These are phyloP conservation scores for Fraxinus baroniana DNA, from an alignment of 305 asterid species.

Conservation along the genomic window DNA sequence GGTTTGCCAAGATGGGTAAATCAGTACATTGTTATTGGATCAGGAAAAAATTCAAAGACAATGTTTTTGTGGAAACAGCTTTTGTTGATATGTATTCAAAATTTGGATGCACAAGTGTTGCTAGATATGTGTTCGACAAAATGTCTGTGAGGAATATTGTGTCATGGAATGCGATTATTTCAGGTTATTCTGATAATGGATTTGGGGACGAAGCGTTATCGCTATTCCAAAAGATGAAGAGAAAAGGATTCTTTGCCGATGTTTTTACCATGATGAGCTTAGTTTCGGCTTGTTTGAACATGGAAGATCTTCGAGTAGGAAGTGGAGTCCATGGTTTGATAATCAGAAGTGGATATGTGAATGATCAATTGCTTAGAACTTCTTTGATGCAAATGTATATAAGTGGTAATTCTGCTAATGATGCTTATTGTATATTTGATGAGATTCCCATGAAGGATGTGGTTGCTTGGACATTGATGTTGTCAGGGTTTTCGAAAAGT, in stretches of 20 bases:
- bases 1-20: conserved; percentile 38
- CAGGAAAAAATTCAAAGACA: conserved; percentile 24
- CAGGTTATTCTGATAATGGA: conserved; percentile 45
- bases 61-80: conserved; percentile 52
- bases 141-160: conserved; percentile 51
- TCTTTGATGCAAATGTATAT: conserved; percentile 47
- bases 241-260: conserved; percentile 34
- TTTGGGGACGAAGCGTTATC: conserved; percentile 42
- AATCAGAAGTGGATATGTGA: conserved; percentile 35
- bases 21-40: conserved; percentile 58
- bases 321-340: conserved; percentile 39
- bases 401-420: conserved; percentile 22
- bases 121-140: conserved; percentile 40
- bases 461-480: conserved; percentile 60
- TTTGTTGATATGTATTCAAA: conserved; percentile 45
- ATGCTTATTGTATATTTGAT: conserved; percentile 44
- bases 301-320: conserved; percentile 34
- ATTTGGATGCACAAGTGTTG: conserved; percentile 34
- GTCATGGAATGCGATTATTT: conserved; percentile 54
- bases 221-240: conserved; percentile 40
- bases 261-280: conserved; percentile 44
- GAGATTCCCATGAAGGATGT: conserved; percentile 44
- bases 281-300: conserved; percentile 20
- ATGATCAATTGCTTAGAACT: conserved; percentile 36
- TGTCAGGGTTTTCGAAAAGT: conserved; percentile 45